A percentile compares a stretch with the other conserved stretches of the same genome.
phyloP scores from a whole-genome alignment of 768 basidiomycete species.

The Sarcomyxa edulis region DNA sequence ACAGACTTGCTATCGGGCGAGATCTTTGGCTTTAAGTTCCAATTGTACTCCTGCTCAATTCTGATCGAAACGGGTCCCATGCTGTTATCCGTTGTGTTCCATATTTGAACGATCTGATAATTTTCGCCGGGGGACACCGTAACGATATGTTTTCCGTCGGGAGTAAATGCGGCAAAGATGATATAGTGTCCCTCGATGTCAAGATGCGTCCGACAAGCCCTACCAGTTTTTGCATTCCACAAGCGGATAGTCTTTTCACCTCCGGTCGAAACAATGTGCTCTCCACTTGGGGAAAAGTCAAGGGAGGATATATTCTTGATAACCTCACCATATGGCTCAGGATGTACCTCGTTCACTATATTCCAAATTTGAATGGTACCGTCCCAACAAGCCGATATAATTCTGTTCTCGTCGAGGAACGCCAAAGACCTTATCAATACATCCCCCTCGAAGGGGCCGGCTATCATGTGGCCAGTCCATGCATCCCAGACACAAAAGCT shows the following conservation, averaged over 20 bases:
- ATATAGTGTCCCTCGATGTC: conserved; percentile 5
- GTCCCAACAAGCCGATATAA: too few relatives aligned
- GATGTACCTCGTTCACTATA: conserved; percentile 5
- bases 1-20: too few relatives aligned
- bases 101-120: conserved; percentile 11
- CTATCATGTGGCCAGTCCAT: too few relatives aligned
- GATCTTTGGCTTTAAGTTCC: too few relatives aligned
- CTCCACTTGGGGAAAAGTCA: conserved; percentile 15
- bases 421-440: too few relatives aligned
- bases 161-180: conserved; percentile 8
- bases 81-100: conserved; percentile 11
- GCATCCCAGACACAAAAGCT: conserved; percentile 16
- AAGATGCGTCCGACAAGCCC: not conserved
- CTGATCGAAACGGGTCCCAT: too few relatives aligned
- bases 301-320: conserved; percentile 4
- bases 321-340: conserved; percentile 7
- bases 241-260: conserved; percentile 11
- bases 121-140: conserved; percentile 14
- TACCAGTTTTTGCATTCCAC: conserved; percentile 25
- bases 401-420: too few relatives aligned
- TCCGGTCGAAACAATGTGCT: conserved; percentile 15
- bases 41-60: too few relatives aligned
- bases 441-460: too few relatives aligned
- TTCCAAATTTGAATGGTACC: too few relatives aligned
- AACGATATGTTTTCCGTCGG: conserved; percentile 10